Evolutionary conservation across 371 early-diverging fungal species (phyloP).

Genomic region (Mucor ambiguus): DNA sequence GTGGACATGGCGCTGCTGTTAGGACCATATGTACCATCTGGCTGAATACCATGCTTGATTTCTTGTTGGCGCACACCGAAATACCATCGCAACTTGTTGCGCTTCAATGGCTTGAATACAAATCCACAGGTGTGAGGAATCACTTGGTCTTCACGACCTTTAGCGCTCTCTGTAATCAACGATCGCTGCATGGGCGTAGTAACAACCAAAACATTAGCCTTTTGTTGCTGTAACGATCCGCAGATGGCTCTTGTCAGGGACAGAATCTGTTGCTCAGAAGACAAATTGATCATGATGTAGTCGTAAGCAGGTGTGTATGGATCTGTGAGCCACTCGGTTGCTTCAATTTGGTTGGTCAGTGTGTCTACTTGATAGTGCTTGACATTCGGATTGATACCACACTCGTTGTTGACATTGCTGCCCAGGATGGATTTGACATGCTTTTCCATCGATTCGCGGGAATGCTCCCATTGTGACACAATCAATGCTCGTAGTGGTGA

Average conservation of each 20-base stretch:
- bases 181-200: slow-evolving; percentile 66
- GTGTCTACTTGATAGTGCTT: slow-evolving; percentile 27
- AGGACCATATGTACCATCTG: neutral
- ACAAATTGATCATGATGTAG: slow-evolving; percentile 55
- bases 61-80: slow-evolving; percentile 47
- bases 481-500: slow-evolving; percentile 40
- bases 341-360: slow-evolving; percentile 38
- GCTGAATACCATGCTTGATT: neutral
- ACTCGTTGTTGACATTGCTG: neutral
- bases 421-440: slow-evolving; percentile 42
- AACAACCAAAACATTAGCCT: slow-evolving; percentile 52
- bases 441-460: slow-evolving; percentile 42
- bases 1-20: slow-evolving; percentile 21
- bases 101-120: slow-evolving; percentile 64
- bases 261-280: slow-evolving; percentile 52
- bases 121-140: slow-evolving; percentile 54
- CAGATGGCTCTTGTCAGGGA: slow-evolving; percentile 45
- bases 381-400: neutral
- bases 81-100: slow-evolving; percentile 56
- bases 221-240: slow-evolving; percentile 40
- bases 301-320: slow-evolving; percentile 44
- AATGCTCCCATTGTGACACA: slow-evolving; percentile 45
- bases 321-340: slow-evolving; percentile 30
- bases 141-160: slow-evolving; percentile 31
- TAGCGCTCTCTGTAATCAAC: slow-evolving; percentile 52